Evolutionary conservation across 129 eudicot species (phyloP).

Genomic region (Solidago caesia): DNA sequence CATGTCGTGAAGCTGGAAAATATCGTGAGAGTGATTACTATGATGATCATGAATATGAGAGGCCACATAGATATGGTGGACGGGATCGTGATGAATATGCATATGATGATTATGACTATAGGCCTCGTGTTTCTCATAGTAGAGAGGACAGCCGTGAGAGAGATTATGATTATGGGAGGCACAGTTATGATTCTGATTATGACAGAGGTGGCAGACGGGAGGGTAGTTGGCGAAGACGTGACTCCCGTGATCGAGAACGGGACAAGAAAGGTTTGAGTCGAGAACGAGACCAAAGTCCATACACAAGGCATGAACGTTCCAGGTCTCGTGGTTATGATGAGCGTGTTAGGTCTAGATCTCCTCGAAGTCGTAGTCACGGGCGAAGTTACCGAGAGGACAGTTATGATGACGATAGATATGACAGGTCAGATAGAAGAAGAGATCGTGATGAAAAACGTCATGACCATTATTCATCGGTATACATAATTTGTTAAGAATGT

Average conservation of each 20-base stretch:
- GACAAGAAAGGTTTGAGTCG: conserved; percentile 70
- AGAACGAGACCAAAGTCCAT: conserved; percentile 75
- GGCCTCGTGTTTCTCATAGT: conserved; percentile 52
- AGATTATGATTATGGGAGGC: conserved; percentile 77
- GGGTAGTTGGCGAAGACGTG: conserved; percentile 78
- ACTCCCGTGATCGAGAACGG: conserved; percentile 74
- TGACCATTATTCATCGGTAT: conserved; percentile 73
- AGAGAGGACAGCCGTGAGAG: conserved; percentile 89
- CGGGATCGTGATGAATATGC: conserved; percentile 77
- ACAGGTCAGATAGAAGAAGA: conserved; percentile 66
- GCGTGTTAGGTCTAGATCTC: conserved; percentile 78
- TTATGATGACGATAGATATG: conserved; percentile 74
- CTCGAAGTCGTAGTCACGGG: conserved; percentile 81
- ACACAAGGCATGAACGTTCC: conserved; percentile 66
- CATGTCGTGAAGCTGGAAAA: conserved; percentile 41
- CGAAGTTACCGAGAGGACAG: conserved; percentile 91
- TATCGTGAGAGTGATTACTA: conserved; percentile 45
- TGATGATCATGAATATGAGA: conserved; percentile 48
- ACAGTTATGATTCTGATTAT: conserved; percentile 84
- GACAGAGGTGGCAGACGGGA: conserved; percentile 85
- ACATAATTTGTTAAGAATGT: background rate
- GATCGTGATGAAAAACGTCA: conserved; percentile 74
- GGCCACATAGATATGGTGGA: conserved; percentile 69
- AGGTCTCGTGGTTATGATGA: conserved; percentile 79
- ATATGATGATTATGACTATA: conserved; percentile 80